These are phyloP conservation scores for Calycina herbarum DNA, from an alignment of 2,329 filamentous ascomycete species.

Conservation along the genomic window DNA sequence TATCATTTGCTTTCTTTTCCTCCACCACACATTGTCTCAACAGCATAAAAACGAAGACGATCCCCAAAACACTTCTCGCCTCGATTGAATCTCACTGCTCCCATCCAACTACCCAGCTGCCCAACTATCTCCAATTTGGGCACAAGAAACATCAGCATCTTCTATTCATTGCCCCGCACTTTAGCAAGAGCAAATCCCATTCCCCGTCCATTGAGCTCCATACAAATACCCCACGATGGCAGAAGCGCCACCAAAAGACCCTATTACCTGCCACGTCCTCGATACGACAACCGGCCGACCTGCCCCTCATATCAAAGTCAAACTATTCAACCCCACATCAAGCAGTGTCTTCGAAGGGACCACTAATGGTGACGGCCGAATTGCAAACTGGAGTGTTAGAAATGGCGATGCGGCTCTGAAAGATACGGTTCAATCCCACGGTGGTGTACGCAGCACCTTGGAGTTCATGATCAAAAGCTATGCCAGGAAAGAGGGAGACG, in stretches of 20 bases:
- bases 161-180: not conserved
- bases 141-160: constrained; percentile 2
- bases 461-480: constrained; percentile 21
- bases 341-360: constrained; percentile 58
- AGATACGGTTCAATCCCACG: not conserved
- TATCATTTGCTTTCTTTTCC: constrained; percentile 9
- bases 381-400: constrained; percentile 58
- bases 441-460: constrained; percentile 12
- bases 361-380: constrained; percentile 76
- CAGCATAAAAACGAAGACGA: not conserved
- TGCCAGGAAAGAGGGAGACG: constrained; percentile 11
- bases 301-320: constrained; percentile 65
- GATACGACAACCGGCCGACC: constrained; percentile 76
- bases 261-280: constrained; percentile 85
- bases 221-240: not conserved
- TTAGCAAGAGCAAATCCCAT: not conserved
- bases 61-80: not conserved
- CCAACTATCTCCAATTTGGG: not conserved
- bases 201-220: not conserved
- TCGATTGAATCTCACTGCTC: not conserved
- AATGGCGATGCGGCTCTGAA: constrained; percentile 7
- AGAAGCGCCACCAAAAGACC: constrained; percentile 42
- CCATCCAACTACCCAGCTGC: not conserved
- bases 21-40: not conserved
- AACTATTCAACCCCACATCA: constrained; percentile 32